Evolutionary conservation across 768 basidiomycete genomes (phyloP).

Genomic region (Mycena alexandri): DNA sequence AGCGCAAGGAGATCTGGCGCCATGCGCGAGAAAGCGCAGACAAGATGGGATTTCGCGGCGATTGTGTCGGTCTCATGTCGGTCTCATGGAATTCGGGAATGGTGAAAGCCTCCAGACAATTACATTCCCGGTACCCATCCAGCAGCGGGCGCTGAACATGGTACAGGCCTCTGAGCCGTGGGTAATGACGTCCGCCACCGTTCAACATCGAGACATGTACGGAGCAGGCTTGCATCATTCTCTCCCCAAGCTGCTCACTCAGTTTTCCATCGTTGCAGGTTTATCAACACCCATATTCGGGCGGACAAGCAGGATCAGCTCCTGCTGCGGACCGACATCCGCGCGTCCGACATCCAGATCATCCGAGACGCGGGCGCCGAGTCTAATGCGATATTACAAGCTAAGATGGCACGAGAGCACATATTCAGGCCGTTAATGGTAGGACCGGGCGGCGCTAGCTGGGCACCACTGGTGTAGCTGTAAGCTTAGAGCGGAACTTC

Average conservation of each 20-base stretch:
- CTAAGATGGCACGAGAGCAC: conserved; percentile 12
- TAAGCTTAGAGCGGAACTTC: too few relatives aligned
- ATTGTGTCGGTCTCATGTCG: conserved; percentile 7
- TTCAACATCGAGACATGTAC: conserved; percentile 26
- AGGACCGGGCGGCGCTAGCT: background rate
- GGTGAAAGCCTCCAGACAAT: conserved; percentile 10
- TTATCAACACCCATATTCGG: conserved; percentile 29
- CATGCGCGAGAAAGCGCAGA: conserved; percentile 7
- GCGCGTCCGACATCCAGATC: conserved; percentile 13
- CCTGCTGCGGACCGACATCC: conserved; percentile 16
- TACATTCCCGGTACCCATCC: conserved; percentile 3
- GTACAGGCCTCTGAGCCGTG: conserved; percentile 3
- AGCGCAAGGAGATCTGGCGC: conserved; percentile 21
- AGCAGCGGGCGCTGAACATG: background rate
- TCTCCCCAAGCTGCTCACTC: background rate
- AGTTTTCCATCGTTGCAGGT: background rate
- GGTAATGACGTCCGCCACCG: conserved; percentile 18
- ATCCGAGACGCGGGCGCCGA: conserved; percentile 11
- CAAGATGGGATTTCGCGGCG: background rate
- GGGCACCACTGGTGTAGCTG: too few relatives aligned
- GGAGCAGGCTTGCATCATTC: background rate
- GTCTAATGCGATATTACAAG: background rate
- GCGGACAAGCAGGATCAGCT: conserved; percentile 29
- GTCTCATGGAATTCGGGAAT: conserved; percentile 25
- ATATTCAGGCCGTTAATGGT: conserved; percentile 8